Conservation (phyloP, 2,329 filamentous ascomycete genomes). For the Trichothecium sympodiale region DNA sequence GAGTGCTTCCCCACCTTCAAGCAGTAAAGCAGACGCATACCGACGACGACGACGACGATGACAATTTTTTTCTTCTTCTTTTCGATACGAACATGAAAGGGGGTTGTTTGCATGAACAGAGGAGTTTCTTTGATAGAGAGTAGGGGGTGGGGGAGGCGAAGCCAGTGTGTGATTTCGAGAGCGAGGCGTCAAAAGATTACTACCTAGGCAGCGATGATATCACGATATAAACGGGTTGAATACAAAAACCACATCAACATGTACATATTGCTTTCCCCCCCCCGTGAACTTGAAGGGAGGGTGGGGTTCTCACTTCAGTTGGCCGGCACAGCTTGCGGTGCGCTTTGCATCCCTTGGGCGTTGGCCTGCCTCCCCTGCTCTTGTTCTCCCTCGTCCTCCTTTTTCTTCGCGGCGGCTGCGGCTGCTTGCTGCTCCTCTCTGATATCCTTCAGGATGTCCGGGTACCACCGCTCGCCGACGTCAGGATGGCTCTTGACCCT, state of each 20-base stretch:
- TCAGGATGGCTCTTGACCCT: constrained; percentile 79
- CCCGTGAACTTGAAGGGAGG: not conserved
- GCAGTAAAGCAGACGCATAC: constrained; percentile 2
- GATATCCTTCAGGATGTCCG: constrained; percentile 47
- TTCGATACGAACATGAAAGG: no score
- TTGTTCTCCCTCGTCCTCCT: not conserved
- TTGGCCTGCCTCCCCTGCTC: no score
- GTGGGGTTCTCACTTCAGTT: not conserved
- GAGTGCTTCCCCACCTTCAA: constrained; percentile 57
- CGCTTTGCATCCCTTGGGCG: no score
- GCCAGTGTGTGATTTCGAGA: no score
- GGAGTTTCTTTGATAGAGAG: not conserved
- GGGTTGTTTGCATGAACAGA: not conserved
- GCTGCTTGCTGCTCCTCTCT: constrained; percentile 46
- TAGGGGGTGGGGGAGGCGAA: not conserved
- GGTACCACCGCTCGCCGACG: constrained; percentile 74
- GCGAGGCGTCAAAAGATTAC: no score
- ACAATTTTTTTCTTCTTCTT: no score
- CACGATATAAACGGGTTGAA: no score
- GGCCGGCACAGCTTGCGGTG: no score
- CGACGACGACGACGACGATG: not conserved
- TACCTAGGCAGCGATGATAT: no score
- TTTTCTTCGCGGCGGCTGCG: constrained; percentile 9
- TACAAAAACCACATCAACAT: no score
- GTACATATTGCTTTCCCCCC: not conserved